phyloP scores from a whole-genome alignment of 192 early-diverging fungal genomes.

The Dimargaris verticillata region DNA sequence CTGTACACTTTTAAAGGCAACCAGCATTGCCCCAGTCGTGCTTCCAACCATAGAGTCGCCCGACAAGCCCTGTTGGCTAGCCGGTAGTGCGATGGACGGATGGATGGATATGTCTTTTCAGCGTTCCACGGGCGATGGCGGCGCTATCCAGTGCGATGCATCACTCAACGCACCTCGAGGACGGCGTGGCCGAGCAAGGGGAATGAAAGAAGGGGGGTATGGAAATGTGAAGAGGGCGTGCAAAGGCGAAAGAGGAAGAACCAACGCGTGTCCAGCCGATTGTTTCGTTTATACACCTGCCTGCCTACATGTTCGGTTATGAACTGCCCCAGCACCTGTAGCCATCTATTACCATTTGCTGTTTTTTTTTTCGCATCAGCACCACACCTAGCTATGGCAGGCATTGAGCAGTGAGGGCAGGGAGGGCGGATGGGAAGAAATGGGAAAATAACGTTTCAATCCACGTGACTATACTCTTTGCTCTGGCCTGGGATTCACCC shows the following conservation, averaged over 20 bases:
- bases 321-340: too few species aligned
- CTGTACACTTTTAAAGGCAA: background rate
- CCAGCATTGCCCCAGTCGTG: background rate
- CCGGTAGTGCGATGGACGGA: background rate
- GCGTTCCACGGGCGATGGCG: background rate
- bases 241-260: slow-evolving; percentile 7
- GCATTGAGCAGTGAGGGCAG: too few species aligned
- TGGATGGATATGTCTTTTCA: background rate
- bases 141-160: background rate
- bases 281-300: too few species aligned
- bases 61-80: background rate
- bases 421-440: too few species aligned
- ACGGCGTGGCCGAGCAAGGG: background rate
- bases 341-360: too few species aligned
- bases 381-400: too few species aligned
- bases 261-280: background rate
- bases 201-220: slow-evolving; percentile 1
- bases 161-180: background rate
- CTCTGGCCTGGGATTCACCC: too few species aligned
- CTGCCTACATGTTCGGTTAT: too few species aligned
- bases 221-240: background rate
- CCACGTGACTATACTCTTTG: too few species aligned
- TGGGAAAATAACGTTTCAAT: too few species aligned
- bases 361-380: too few species aligned
- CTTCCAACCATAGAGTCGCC: background rate